A percentile compares a stretch with the other conserved stretches of the same genome.
phyloP scores from a whole-genome alignment of 176 grass and related monocot genomes.

The Carex littledalei region DNA sequence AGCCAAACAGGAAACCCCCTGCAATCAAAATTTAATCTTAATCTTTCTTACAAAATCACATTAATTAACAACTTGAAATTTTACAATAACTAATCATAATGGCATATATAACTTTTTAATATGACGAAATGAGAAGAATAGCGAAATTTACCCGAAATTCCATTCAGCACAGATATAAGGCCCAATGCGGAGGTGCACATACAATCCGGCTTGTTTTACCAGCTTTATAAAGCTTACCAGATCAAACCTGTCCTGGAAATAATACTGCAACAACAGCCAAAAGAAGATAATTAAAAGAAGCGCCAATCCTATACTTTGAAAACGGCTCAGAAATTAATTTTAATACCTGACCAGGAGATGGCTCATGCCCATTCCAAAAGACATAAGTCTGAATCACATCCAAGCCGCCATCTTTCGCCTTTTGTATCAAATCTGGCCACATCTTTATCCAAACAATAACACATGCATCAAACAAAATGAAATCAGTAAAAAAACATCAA shows the following conservation, averaged over 20 bases:
- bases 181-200: slow-evolving; percentile 91
- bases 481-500: slow-evolving; percentile 11
- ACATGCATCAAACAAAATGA: not conserved
- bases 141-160: slow-evolving; percentile 81
- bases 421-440: slow-evolving; percentile 99
- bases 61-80: not conserved
- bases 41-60: not conserved
- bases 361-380: slow-evolving; percentile 96
- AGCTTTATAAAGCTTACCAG: slow-evolving; percentile 87
- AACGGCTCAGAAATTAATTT: not conserved
- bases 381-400: slow-evolving; percentile 98
- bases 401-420: slow-evolving; percentile 94
- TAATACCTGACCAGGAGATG: slow-evolving; percentile 67
- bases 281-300: slow-evolving; percentile 3
- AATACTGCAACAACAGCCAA: slow-evolving; percentile 52
- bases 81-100: not conserved
- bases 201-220: slow-evolving; percentile 80
- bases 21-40: slow-evolving; percentile 7
- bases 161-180: slow-evolving; percentile 95
- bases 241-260: slow-evolving; percentile 92
- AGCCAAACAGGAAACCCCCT: slow-evolving; percentile 98
- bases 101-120: too few relatives aligned
- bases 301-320: not conserved
- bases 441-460: slow-evolving; percentile 47
- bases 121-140: not conserved